These are phyloP conservation scores for Aureobasidium sp. DNA, from an alignment of 2,329 filamentous ascomycete genomes.

Conservation along the genomic window DNA sequence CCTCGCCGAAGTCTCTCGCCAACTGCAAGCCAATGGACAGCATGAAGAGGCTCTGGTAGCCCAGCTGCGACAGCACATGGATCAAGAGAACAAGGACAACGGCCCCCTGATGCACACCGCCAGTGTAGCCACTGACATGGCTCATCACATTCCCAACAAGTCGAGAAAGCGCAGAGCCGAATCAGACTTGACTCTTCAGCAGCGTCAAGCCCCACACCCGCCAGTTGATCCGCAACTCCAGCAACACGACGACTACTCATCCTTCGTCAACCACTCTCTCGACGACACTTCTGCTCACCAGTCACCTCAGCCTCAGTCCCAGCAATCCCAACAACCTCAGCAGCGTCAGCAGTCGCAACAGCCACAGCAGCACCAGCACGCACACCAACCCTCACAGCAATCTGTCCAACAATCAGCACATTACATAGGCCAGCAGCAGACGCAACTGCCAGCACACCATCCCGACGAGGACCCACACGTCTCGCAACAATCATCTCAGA, in stretches of 20 bases:
- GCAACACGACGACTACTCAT: constrained; percentile 9
- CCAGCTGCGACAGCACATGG: constrained; percentile 14
- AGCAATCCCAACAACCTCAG: neutral
- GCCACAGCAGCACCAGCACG: neutral
- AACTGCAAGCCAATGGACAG: constrained; percentile 31
- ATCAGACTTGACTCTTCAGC: neutral
- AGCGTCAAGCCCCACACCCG: neutral
- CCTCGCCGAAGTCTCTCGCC: constrained; percentile 77
- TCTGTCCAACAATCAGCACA: constrained; percentile 18
- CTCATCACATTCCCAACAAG: neutral
- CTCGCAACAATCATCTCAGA: neutral
- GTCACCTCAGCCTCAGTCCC: neutral
- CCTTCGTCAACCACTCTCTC: constrained; percentile 2
- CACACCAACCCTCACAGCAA: constrained; percentile 18
- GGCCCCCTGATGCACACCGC: constrained; percentile 4
- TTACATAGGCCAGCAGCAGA: neutral
- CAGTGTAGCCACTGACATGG: neutral
- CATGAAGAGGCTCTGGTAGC: constrained; percentile 13
- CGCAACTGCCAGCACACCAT: constrained; percentile 3
- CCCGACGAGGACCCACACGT: neutral
- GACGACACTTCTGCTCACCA: neutral
- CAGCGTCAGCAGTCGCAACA: neutral
- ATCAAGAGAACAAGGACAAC: constrained; percentile 11
- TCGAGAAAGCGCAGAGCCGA: constrained; percentile 8
- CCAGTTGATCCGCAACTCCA: constrained; percentile 10